Base-by-base conservation (phyloP, 176 grass and related monocot species). In the Microstegium vimineum region DNA sequence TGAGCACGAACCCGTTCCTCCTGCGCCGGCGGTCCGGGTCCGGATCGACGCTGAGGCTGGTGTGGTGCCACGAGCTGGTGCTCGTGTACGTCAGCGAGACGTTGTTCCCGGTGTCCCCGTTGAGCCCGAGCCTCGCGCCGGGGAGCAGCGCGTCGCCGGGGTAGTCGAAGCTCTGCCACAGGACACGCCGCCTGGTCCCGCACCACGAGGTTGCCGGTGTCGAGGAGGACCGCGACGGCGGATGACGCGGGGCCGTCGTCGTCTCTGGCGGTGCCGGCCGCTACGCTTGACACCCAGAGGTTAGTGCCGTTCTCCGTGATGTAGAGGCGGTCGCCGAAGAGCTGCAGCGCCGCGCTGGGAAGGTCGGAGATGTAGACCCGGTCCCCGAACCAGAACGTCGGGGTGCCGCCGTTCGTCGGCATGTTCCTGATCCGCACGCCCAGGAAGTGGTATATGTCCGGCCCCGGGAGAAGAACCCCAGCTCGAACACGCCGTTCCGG, bases 161-260 rank as follows among this genome's bases (percentile, higher is more conserved):
- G 73, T 40, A 74, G 51, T 90, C 74, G 45, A 90, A 90, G 74
- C 84, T 90, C 41, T 86, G 79, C 84, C 88, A 90, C 62, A 83
- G 2, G 27, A 87, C 25, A 6, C 16, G 20, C 3, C 43, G 63
- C 63, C 62, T 80, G 77, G 4, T 80, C 77, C 30, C 13, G 25
- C 30, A 80, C 77, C 77, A 80, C 77, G 7, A 80, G 62, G 63
- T 80, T 80, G 42, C 77, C 77, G 43, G 8, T 80, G 63, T 52
- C 77, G 13, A 80, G 77, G 43, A 80, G 77, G 10, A 68, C 43
- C 11, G 77, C 77, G 22, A 26, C 43, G 63, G 8, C 62, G 62
- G 62, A 47, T 47, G 45, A 13, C 22, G 31, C 30, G 11, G 42
- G 0, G 4, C 5, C 54, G 56, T 5, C 26, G 15, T 1, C 40